Base-by-base conservation (phyloP, 2,329 filamentous ascomycete genomes). In the Davidsoniella australis region DNA sequence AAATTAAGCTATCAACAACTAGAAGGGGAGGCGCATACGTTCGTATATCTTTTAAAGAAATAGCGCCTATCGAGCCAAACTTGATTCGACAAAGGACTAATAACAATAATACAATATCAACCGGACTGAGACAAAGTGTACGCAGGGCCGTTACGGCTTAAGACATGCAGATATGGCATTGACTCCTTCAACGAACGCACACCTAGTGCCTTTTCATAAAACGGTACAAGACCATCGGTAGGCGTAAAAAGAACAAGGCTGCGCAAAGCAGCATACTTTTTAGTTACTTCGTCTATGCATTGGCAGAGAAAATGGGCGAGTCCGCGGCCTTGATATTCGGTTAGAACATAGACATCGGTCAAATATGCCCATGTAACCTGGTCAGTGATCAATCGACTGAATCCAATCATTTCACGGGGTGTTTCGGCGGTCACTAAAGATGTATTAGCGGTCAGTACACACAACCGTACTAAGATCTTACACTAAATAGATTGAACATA, bases 261-360 rank as follows among this genome's bases (percentile, higher is more conserved):
- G 41, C 81, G 67, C 57, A 87, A 65, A 54, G 72, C 62, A 1
- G 76, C 71, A 70, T 80, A 76, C 26, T 65, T 65, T 18, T 68
- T 62, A 37, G 76, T 58, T 2, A 72, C 61, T 56, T 82, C 76
- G 54, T 75, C 69, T 51, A 81, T 62, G 55, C 73, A 77, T 4
- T 66, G 61, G 60, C 83, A 71, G 58, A 85, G 62, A 77, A 78
- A 85, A 41, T 66, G 71, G 2, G 76, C 81, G 1, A 85, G 65
- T 0, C 81, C 80, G 8, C 68, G 65, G 4, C 73, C 70, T 58
- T 80, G 78, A 56, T 76, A 73, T 38, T 71, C 67, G 0, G 72
- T 66, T 2, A 75, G 60, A 18, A 85, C 66, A 60, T 80, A 85
- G 17, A 84, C 75, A 57, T 85, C 81, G 23, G 80, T 80, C 48